These are phyloP conservation scores for Amaranthus tricolor DNA, from an alignment of 179 eudicot genomes.

Conservation along the genomic window DNA sequence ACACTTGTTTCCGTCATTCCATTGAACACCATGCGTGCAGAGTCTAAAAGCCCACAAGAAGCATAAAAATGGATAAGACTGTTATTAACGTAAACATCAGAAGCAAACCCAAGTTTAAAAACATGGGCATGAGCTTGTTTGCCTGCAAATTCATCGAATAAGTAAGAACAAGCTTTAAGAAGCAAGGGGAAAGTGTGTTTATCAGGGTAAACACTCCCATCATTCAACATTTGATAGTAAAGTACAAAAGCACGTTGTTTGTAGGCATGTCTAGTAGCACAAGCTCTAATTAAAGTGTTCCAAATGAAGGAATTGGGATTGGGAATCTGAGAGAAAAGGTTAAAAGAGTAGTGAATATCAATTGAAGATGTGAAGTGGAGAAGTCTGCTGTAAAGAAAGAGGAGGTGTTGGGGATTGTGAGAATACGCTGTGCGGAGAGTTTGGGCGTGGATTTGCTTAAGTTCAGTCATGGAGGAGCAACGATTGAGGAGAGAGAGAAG, in stretches of 20 bases:
- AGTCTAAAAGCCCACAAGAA: slow-evolving; percentile 53
- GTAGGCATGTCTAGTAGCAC: slow-evolving; percentile 36
- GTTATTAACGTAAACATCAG: slow-evolving; percentile 57
- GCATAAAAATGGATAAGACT: slow-evolving; percentile 75
- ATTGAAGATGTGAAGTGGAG: slow-evolving; percentile 43
- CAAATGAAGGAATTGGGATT: slow-evolving; percentile 62
- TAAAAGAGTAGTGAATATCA: slow-evolving; percentile 47
- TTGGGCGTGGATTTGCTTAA: slow-evolving; percentile 76
- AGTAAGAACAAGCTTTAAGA: slow-evolving; percentile 73
- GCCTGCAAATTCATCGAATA: slow-evolving; percentile 49
- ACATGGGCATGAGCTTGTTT: slow-evolving; percentile 51
- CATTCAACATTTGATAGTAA: slow-evolving; percentile 38
- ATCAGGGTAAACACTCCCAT: slow-evolving; percentile 45
- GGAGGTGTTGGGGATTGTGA: slow-evolving; percentile 37
- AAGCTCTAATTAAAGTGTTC: slow-evolving; percentile 70
- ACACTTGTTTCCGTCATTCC: slow-evolving; percentile 62
- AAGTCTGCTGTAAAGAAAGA: slow-evolving; percentile 49
- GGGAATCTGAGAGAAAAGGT: slow-evolving; percentile 40
- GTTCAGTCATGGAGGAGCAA: slow-evolving; percentile 44
- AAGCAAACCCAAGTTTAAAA: slow-evolving; percentile 55
- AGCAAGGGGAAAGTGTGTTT: slow-evolving; percentile 75
- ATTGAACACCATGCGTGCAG: slow-evolving; percentile 62
- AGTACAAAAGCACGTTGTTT: slow-evolving; percentile 42
- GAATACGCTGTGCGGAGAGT: slow-evolving; percentile 42
- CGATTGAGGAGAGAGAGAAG: slow-evolving; percentile 44